A percentile compares a stretch with the other conserved stretches of the same genome.
Conservation (phyloP, 1,284 basidiomycete genomes). For the Pseudozyma hubeiensis region DNA sequence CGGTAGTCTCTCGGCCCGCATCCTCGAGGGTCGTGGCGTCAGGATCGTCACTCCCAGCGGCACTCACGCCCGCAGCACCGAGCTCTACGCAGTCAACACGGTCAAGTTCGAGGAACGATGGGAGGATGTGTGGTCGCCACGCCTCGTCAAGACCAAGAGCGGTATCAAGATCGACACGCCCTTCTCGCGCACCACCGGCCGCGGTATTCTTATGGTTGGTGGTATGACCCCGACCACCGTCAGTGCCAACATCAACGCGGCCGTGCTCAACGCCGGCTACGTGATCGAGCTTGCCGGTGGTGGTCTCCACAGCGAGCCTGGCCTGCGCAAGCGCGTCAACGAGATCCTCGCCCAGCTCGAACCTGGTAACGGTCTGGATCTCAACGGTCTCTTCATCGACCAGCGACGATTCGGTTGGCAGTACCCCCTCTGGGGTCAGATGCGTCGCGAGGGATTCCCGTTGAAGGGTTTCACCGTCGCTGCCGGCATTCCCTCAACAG, state of each 20-base stretch:
- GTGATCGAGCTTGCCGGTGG: conserved; percentile 97
- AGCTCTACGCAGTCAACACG: conserved; percentile 75
- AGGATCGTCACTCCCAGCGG: conserved; percentile 73
- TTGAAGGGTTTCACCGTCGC: conserved; percentile 98
- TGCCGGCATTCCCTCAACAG: conserved; percentile 90
- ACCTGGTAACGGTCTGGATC: conserved; percentile 76
- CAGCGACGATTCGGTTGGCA: conserved; percentile 95
- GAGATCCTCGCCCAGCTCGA: conserved; percentile 55
- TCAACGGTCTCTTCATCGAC: conserved; percentile 98
- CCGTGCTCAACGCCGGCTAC: conserved; percentile 91
- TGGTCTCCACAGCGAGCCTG: conserved; percentile 91
- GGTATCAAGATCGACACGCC: conserved; percentile 80
- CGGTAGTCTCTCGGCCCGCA: conserved; percentile 87
- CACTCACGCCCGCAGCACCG: conserved; percentile 54
- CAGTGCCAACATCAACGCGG: conserved; percentile 69
- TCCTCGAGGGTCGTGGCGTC: conserved; percentile 91
- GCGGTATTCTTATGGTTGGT: conserved; percentile 97
- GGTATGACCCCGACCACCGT: conserved; percentile 77
- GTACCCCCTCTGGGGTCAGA: conserved; percentile 95
- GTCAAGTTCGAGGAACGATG: conserved; percentile 88
- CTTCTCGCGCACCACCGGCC: conserved; percentile 92
- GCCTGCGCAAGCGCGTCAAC: conserved; percentile 84
- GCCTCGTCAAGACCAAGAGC: conserved; percentile 80
- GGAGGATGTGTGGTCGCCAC: conserved; percentile 86
- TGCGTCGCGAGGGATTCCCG: conserved; percentile 93